Base-by-base conservation (phyloP, 2,329 filamentous ascomycete species). In the Phialophora verrucosa region DNA sequence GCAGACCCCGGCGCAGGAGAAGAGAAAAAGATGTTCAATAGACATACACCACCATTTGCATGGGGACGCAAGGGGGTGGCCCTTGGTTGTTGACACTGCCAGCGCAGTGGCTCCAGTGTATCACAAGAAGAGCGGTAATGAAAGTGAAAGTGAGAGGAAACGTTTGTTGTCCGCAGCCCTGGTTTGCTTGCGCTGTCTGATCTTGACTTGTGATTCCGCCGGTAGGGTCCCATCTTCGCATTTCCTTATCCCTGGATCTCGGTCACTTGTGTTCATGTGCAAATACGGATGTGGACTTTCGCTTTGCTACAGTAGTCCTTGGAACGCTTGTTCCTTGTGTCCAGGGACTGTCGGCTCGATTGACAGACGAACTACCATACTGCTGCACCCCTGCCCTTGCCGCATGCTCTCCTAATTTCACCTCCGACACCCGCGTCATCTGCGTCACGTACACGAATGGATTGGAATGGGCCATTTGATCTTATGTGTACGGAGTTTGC, bases 51-150 rank as follows among this genome's bases (percentile, higher is more conserved):
- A 29, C 25, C 49, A 51, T 25, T 51, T 51, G 20, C 25, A 17
- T 17, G 25, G 27, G 20, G 17, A 51, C 17, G 25, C 20, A 51
- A 51, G 49, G 20, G 49, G 25, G 23, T 7, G 20, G 49, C 49
- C 25, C 49, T 51, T 23, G 49, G 25, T 51, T 51, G 49, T 20
- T 51, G 49, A n/a, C 38, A 44, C 49, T 51, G 49, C 49, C 49
- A 51, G 49, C 49, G 49, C 49, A 51, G 49, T 51, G 25, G 49
- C 49, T 51, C 12, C 11, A 14, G 49, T 51, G 49, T 51, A 51
- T 23, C 10, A 51, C 17, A 29, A 29, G 23, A 51, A 17, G 20
- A 29, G 11, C 20, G 23, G 10, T 51, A 51, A 51, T 51, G 49
- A 51, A 14, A 27, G 49, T 51, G 20, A 23, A 29, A 51, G 17